phyloP scores from a whole-genome alignment of 148 eudicot species.

The Camellia japonica region DNA sequence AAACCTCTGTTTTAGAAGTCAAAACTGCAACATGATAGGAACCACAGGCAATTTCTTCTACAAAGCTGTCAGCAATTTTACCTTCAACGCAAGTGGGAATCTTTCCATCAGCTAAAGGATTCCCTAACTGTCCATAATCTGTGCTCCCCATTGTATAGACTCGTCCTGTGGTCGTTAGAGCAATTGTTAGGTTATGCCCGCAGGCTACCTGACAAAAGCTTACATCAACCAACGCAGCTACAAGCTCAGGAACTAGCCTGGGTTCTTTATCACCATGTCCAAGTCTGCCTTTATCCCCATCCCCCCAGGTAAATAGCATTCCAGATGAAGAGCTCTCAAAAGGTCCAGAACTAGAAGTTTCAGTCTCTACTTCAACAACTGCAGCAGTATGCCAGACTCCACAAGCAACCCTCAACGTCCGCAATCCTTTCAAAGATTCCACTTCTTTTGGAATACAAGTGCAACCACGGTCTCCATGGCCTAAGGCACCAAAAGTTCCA shows the following conservation, averaged over 20 bases:
- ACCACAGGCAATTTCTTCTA: conserved; percentile 86
- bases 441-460: conserved; percentile 64
- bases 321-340: conserved; percentile 38
- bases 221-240: conserved; percentile 38
- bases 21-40: conserved; percentile 80
- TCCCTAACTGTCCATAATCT: conserved; percentile 59
- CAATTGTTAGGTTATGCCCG: conserved; percentile 65
- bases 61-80: conserved; percentile 39
- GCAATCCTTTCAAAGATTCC: conserved; percentile 55
- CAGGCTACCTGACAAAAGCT: conserved; percentile 69
- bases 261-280: conserved; percentile 74
- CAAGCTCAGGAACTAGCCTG: conserved; percentile 53
- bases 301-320: conserved; percentile 89
- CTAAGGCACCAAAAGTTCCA: conserved; percentile 90
- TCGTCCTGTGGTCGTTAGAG: conserved; percentile 58
- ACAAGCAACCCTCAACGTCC: conserved; percentile 66
- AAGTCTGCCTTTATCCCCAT: conserved; percentile 76
- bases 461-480: conserved; percentile 73
- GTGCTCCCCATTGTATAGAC: conserved; percentile 76
- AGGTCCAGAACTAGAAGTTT: conserved; percentile 21
- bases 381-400: conserved; percentile 98
- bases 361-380: conserved; percentile 49
- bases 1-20: conserved; percentile 73
- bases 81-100: conserved; percentile 52
- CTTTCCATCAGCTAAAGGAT: conserved; percentile 50